Base-by-base conservation (phyloP, 2,329 filamentous ascomycete genomes). In the Scytalidium sp. region DNA sequence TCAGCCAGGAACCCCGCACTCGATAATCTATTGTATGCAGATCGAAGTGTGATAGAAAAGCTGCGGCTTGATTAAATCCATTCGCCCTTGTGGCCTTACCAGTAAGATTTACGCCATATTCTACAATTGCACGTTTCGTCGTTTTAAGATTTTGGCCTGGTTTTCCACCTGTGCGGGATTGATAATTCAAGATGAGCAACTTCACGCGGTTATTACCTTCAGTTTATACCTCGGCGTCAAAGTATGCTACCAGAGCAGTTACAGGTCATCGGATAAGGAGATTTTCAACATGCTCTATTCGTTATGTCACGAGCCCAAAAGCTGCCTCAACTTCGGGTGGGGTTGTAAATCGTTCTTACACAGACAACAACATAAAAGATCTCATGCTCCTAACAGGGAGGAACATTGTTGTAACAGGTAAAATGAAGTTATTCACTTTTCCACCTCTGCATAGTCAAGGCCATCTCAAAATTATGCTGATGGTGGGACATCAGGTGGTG, bases 401-500 rank as follows among this genome's bases (percentile, higher is more conserved):
- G 15, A 36, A 36, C 17, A 36, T 36, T 36, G 32, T 36, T 36
- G 32, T 36, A 36, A 36, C 32, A 36, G 32, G 32, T 36, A 36
- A 36, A 36, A n/a, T n/a, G 17, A 15, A n/a, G 17, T 36, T 36
- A 36, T 36, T 15, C 17, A 36, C 32, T n/a, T 36, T 36, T 15
- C 13, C 17, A 8, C 32, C 17, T 15, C 7, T 15, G 17, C 15
- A 15, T 36, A n/a, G 5, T n/a, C 32, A 36, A n/a, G 17, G 32
- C 8, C 15, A 36, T n/a, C 15, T 36, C n/a, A 15, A 36, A 36
- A 36, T 15, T 36, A 4, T 5, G 32, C 32, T 36, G 32, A 36
- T 15, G 15, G 5, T 10, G 13, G 15, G 5, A 36, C 17, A 36
- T 36, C 15, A 36, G 70, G 70, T 3, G 70, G 70, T 25, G 67